Conservation (phyloP, 345 rosid genomes). For the Cardamine resedifolia region DNA sequence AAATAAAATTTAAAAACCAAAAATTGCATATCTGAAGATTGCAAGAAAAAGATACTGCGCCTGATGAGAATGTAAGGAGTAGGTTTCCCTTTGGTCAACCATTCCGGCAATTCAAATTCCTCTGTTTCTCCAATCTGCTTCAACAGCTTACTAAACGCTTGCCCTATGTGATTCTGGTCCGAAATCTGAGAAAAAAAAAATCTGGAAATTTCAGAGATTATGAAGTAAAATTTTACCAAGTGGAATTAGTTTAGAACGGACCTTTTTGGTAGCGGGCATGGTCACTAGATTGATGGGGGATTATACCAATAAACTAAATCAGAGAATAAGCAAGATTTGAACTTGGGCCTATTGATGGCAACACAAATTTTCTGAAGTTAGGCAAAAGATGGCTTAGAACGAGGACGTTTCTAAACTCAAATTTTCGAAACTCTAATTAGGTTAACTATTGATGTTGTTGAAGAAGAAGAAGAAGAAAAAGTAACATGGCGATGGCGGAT, state of each 20-base stretch:
- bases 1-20: not conserved
- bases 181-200: slow-evolving; percentile 45
- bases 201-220: not conserved
- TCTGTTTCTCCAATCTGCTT: slow-evolving; percentile 59
- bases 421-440: not conserved
- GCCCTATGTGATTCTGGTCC: slow-evolving; percentile 44
- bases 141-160: slow-evolving; percentile 62
- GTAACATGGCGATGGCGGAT: too few species aligned
- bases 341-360: not conserved
- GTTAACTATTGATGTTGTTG: not conserved
- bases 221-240: not conserved
- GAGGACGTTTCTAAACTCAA: not conserved
- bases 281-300: not conserved
- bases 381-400: not conserved
- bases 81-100: slow-evolving; percentile 67
- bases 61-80: slow-evolving; percentile 63
- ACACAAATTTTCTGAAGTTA: not conserved
- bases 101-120: slow-evolving; percentile 87
- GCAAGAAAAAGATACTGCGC: slow-evolving; percentile 72
- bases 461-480: not conserved
- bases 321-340: not conserved
- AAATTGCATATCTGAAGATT: slow-evolving; percentile 9
- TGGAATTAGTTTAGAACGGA: not conserved
- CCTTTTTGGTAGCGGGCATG: slow-evolving; percentile 41
- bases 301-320: not conserved